Evolutionary conservation across 2,329 filamentous ascomycete genomes (phyloP).

Genomic region (Pestalotiopsis sp.): DNA sequence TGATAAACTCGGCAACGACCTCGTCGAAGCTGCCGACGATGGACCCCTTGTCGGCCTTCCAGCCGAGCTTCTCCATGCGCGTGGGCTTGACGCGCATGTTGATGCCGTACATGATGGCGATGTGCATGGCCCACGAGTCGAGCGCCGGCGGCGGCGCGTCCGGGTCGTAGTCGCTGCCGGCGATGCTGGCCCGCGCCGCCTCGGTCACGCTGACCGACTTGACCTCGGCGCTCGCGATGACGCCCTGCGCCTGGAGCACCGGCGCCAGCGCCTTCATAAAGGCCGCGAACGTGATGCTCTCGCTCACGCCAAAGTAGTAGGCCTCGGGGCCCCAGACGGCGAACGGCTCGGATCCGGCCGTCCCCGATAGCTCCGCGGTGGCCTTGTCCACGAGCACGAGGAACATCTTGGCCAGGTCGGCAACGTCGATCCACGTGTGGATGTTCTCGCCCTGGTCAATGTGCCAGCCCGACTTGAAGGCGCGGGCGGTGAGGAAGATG

Average conservation of each 20-base stretch:
- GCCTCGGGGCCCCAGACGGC: constrained; percentile 21
- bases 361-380: neutral
- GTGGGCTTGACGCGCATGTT: constrained; percentile 20
- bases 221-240: constrained; percentile 17
- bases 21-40: constrained; percentile 3
- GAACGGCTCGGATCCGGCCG: neutral
- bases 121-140: constrained; percentile 24
- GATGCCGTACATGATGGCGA: constrained; percentile 20
- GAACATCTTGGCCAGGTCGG: constrained; percentile 21
- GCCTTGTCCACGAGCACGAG: constrained; percentile 20
- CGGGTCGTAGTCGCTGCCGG: constrained; percentile 20
- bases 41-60: constrained; percentile 16
- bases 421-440: constrained; percentile 20
- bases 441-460: constrained; percentile 21
- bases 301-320: constrained; percentile 22
- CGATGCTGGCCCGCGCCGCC: constrained; percentile 18
- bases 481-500: constrained; percentile 18
- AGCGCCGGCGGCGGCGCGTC: constrained; percentile 19
- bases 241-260: constrained; percentile 16
- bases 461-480: constrained; percentile 20
- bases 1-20: constrained; percentile 3
- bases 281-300: constrained; percentile 18
- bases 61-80: constrained; percentile 19
- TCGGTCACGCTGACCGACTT: constrained; percentile 19
- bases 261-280: constrained; percentile 17